Evolutionary conservation across 345 rosid genomes (phyloP).

Genomic region (Anastatica hierochuntica): DNA sequence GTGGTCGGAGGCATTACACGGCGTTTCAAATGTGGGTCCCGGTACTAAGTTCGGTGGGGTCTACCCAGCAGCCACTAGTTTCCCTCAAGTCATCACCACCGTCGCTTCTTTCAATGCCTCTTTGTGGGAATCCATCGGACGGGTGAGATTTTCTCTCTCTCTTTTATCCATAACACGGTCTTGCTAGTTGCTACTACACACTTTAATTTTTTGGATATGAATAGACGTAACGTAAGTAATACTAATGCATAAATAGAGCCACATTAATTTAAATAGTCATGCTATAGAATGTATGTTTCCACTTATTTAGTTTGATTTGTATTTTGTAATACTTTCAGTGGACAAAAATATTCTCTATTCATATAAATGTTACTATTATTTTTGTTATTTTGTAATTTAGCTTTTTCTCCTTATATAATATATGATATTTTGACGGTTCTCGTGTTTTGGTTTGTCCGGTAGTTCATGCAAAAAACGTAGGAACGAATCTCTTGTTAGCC

Average conservation of each 20-base stretch:
- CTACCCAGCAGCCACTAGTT: slow-evolving; percentile 75
- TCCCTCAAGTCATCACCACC: slow-evolving; percentile 85
- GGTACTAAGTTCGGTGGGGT: slow-evolving; percentile 58
- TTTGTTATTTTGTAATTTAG: neutral
- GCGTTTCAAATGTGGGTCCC: slow-evolving; percentile 71
- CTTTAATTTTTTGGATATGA: no score
- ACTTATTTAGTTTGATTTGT: no score
- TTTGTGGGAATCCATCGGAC: slow-evolving; percentile 82
- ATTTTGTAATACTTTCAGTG: neutral
- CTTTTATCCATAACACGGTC: slow-evolving; percentile 13
- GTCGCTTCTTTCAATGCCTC: slow-evolving; percentile 79
- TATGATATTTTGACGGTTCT: neutral
- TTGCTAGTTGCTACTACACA: no score
- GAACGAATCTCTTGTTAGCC: slow-evolving; percentile 19
- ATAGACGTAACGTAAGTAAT: no score
- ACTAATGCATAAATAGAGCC: no score
- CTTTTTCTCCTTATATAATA: neutral
- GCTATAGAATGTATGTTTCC: no score
- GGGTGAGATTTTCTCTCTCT: slow-evolving; percentile 31
- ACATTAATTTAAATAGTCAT: no score
- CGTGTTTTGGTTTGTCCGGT: slow-evolving; percentile 14
- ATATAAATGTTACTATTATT: neutral
- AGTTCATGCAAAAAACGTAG: slow-evolving; percentile 22
- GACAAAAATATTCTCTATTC: neutral
- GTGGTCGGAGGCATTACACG: slow-evolving; percentile 98